These are phyloP conservation scores for Leucaena leucocephala DNA, from an alignment of 306 rosid genomes.

Conservation along the genomic window DNA sequence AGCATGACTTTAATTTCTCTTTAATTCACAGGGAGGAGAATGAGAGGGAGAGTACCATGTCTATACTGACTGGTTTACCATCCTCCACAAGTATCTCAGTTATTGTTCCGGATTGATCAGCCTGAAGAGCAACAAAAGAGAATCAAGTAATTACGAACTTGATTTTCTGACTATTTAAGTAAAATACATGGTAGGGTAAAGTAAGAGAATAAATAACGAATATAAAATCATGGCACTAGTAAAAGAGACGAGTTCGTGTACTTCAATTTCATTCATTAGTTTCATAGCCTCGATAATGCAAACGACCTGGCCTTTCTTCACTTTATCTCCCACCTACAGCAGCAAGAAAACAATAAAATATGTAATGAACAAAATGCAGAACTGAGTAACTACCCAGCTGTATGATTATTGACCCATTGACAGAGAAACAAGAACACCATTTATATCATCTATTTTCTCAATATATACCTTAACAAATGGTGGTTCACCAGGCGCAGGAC, in stretches of 20 bases:
- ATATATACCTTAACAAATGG: slow-evolving; percentile 75
- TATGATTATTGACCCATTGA: slow-evolving; percentile 16
- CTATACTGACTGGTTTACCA: slow-evolving; percentile 80
- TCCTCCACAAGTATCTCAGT: slow-evolving; percentile 73
- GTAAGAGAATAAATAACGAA: slow-evolving; percentile 14
- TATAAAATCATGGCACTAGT: background rate
- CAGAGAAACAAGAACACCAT: slow-evolving; percentile 9
- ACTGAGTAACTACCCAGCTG: slow-evolving; percentile 3
- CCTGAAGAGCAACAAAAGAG: slow-evolving; percentile 51
- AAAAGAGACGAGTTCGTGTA: slow-evolving; percentile 24
- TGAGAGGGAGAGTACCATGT: slow-evolving; percentile 53
- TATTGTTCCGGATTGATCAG: slow-evolving; percentile 89
- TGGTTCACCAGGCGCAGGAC: slow-evolving; percentile 86
- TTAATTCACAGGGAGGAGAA: background rate
- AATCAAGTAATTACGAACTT: slow-evolving; percentile 18
- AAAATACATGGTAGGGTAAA: slow-evolving; percentile 7
- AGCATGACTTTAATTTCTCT: background rate
- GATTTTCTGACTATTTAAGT: slow-evolving; percentile 12
- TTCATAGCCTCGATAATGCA: slow-evolving; percentile 99
- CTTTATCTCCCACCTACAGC: slow-evolving; percentile 90
- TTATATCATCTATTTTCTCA: background rate
- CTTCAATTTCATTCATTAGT: slow-evolving; percentile 97
- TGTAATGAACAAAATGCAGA: slow-evolving; percentile 10
- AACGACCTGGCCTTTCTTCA: slow-evolving; percentile 84
- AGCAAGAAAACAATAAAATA: slow-evolving; percentile 24